Base-by-base conservation (phyloP, 2,329 filamentous ascomycete species). In the Escovopsis weberi region DNA sequence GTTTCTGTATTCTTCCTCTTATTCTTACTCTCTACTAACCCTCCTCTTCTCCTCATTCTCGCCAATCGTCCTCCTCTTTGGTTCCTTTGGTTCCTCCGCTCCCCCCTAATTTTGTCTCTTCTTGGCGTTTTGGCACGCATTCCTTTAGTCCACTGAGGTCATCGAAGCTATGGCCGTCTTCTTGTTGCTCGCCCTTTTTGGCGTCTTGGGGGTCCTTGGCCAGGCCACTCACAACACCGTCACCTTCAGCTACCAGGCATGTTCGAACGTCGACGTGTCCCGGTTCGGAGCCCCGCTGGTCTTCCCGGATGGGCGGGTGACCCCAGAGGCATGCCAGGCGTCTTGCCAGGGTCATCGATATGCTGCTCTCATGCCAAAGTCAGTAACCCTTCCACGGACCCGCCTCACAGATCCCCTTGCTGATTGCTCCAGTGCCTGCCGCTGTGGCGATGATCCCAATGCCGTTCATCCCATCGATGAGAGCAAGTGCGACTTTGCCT, bases 361-460 rank as follows among this genome's bases (percentile, higher is more conserved):
- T 41, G 57, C 59, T 38, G 55, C 52, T 8, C 44, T 59, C 12
- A 46, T 58, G n/a, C 59, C 59, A 10, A 51, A 55, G 60, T 63
- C 40, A 34, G 58, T 48, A 7, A 11, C 37, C 23, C 8, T 6
- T 30, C 6, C 10, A 6, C 10, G 28, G 28, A 6, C 28, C 10
- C 18, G 8, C n/a, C 6, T 12, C 32, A 1, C 12, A 4, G 8
- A 2, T 26, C 4, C 12, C 12, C 3, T 12, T 32, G n/a, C 15
- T 46, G 34, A 37, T 9, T 6, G 32, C 1, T 6, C 2, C 33
- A 63, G 60, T 45, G 54, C 53, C 12, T 63, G 60, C 18, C 59
- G 54, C 39, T 63, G 60, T 40, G 60, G 60, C 40, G 53, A 63
- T 40, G 52, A 63, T 45, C 33, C 45, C 19, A 49, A 50, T 2